Percentiles rank a stretch among this genome's conserved stretches.
Evolutionary conservation across 805 yeast species (phyloP).

Genomic region (Teunomyces gatunensis): DNA sequence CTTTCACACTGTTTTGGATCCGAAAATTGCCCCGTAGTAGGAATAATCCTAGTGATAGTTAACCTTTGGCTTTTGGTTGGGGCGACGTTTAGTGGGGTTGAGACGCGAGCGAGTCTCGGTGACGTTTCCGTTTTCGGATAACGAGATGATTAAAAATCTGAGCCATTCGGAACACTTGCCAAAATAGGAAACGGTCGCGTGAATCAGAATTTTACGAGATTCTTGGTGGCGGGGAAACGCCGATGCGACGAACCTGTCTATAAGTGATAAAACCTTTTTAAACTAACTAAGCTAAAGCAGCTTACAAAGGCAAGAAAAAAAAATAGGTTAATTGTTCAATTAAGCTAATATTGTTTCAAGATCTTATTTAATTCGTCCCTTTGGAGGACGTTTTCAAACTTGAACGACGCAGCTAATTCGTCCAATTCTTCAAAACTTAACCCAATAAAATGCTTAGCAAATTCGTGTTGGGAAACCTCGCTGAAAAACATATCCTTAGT

Average conservation of each 20-base stretch:
- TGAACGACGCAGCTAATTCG: constrained; percentile 50
- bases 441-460: constrained; percentile 42
- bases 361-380: constrained; percentile 41
- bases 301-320: no score
- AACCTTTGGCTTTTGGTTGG: not conserved
- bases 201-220: not conserved
- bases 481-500: constrained; percentile 43
- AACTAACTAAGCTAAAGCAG: no score
- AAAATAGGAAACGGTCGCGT: not conserved
- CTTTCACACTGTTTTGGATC: not conserved
- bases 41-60: not conserved
- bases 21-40: not conserved
- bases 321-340: not conserved
- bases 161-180: not conserved
- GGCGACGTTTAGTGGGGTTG: not conserved
- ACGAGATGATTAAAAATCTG: not conserved
- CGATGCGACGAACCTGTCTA: not conserved
- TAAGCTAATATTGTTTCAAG: constrained; percentile 21
- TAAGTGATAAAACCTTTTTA: not conserved
- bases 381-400: constrained; percentile 43
- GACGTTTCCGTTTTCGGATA: not conserved
- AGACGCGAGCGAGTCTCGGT: not conserved
- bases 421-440: constrained; percentile 46
- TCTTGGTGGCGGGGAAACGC: not conserved
- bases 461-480: constrained; percentile 44